A percentile compares a stretch with the other conserved stretches of the same genome.
These are phyloP conservation scores for Rubus parviflorus DNA, from an alignment of 306 rosid genomes.

Conservation along the genomic window DNA sequence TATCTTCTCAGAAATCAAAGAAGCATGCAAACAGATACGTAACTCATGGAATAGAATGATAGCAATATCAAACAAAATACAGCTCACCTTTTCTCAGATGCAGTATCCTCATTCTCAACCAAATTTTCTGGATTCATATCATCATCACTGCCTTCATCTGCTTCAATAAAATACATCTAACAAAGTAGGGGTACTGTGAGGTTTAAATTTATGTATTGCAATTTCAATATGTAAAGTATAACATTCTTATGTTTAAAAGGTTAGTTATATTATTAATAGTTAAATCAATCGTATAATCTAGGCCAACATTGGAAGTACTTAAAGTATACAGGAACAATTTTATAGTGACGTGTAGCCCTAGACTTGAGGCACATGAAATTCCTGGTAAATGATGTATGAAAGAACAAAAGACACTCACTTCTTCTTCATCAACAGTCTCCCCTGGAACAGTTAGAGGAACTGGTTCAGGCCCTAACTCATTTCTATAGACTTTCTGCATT, in stretches of 20 bases:
- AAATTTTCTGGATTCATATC: conserved; percentile 43
- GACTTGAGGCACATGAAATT: neutral
- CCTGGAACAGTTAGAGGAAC: conserved; percentile 87
- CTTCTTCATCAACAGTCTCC: conserved; percentile 75
- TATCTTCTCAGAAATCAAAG: neutral
- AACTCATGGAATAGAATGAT: neutral
- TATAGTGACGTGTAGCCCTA: neutral
- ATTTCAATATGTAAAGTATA: neutral
- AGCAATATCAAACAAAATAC: conserved; percentile 8
- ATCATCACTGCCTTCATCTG: conserved; percentile 62
- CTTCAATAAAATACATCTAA: conserved; percentile 83
- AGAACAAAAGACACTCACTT: conserved; percentile 49
- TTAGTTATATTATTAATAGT: neutral
- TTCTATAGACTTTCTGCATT: conserved; percentile 81
- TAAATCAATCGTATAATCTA: neutral
- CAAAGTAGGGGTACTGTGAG: conserved; percentile 13
- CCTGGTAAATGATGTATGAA: neutral
- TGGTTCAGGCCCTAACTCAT: conserved; percentile 90
- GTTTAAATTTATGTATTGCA: neutral
- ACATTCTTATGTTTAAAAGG: neutral
- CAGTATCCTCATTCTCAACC: conserved; percentile 49
- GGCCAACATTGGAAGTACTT: neutral
- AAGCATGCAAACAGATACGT: neutral
- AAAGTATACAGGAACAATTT: neutral
- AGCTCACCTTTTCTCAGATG: conserved; percentile 55